Evolutionary conservation across 2,329 filamentous ascomycete species (phyloP), one percentile per base, ranked within the genome.

Genomic region (Anthostomella pinea): DNA sequence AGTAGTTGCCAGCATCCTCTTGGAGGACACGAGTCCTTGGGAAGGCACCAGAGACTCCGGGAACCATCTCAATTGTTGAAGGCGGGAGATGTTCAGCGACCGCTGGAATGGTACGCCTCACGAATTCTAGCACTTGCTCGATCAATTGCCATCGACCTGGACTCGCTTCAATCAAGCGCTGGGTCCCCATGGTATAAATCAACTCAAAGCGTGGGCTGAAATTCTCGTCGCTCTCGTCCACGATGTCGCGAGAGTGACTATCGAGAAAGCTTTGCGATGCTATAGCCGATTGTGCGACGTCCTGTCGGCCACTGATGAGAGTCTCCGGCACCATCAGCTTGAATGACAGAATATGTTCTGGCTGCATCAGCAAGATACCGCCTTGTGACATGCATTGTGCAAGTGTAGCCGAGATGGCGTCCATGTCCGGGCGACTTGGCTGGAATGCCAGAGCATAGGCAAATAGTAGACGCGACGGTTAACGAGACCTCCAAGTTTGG

Each of bases 331-430:
- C 79, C 39, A 76, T 79, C 1, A 85, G 63, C 45, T 75, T 77
- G 54, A 82, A 83, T 0, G 82, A 85, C 2, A 86, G 59, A 1
- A 80, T 58, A 43, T 85, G 74, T 35, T 85, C 82, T 0, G 81
- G 81, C 2, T 79, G 68, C 0, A 72, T 68, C 0, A 87, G 59
- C 8, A 87, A 66, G 0, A 85, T 56, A 0, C 80, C 81, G 0
- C 61, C 62, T 0, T 45, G n/a, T n/a, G n/a, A n/a, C n/a, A n/a
- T n/a, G n/a, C n/a, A n/a, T n/a, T n/a, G n/a, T n/a, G n/a, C n/a
- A n/a, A n/a, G n/a, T n/a, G n/a, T n/a, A n/a, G n/a, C n/a, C n/a
- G n/a, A n/a, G n/a, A n/a, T n/a, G n/a, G n/a, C n/a, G n/a, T n/a
- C n/a, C n/a, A n/a, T n/a, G n/a, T n/a, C n/a, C n/a, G n/a, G n/a